Conservation (phyloP, 257 asterid genomes). For the Handroanthus guayacan region DNA sequence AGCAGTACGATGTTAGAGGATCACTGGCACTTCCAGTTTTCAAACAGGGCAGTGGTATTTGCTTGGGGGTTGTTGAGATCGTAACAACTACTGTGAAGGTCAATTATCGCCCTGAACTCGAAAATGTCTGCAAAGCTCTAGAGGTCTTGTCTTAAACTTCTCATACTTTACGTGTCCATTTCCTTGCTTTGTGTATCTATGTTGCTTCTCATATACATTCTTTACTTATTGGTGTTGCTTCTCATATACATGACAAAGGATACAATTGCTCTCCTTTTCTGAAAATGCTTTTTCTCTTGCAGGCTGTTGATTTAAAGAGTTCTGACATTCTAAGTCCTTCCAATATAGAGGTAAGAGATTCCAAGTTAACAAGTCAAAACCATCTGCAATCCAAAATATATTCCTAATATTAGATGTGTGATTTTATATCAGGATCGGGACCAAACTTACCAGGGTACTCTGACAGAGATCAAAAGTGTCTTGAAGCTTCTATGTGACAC, state of each 20-base stretch:
- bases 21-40: conserved; percentile 76
- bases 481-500: conserved; percentile 49
- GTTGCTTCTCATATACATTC: conserved; percentile 6
- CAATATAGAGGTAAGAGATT: conserved; percentile 47
- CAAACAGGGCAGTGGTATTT: conserved; percentile 61
- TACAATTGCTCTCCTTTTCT: conserved; percentile 4
- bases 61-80: conserved; percentile 80
- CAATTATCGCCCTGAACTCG: conserved; percentile 60
- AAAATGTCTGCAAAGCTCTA: conserved; percentile 68
- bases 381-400: neutral
- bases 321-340: conserved; percentile 49
- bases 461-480: conserved; percentile 52
- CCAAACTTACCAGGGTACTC: conserved; percentile 52
- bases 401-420: conserved; percentile 23
- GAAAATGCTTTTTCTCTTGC: conserved; percentile 33
- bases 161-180: neutral
- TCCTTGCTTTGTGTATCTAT: neutral
- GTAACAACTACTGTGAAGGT: conserved; percentile 58
- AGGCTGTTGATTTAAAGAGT: conserved; percentile 75
- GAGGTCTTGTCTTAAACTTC: conserved; percentile 52
- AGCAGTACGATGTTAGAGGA: conserved; percentile 58
- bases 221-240: neutral
- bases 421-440: conserved; percentile 50
- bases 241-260: conserved; percentile 22
- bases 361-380: conserved; percentile 23